Base-by-base conservation (phyloP, 2,329 filamentous ascomycete genomes). In the Catunica adiposa region DNA sequence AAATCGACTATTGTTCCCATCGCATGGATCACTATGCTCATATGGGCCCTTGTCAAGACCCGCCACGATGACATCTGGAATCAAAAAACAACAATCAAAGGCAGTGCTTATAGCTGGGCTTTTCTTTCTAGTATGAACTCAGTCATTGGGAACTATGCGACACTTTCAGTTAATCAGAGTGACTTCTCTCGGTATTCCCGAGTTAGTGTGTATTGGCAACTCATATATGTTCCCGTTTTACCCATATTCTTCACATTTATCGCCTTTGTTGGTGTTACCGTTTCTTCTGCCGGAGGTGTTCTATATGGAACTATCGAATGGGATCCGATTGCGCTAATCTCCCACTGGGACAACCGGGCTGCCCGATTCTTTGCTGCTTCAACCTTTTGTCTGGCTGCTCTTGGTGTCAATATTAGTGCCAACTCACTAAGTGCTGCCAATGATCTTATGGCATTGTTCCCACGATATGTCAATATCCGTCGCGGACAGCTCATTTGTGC, bases 111-210 rank as follows among this genome's bases (percentile, higher is more conserved):
- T 3, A 65, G 66, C n/a, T 73, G 70, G 64, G 70, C 69, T 1
- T 67, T 66, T 5, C 60, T 73, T 22, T 68, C 70, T 4, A 69
- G 68, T 1, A 62, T 73, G 53, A 73, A 71, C 53, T 69, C 67
- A 9, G 71, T 75, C 23, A 73, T 73, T 20, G 73, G 73, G n/a
- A 68, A 73, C 11, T 75, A 73, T 62, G 68, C 66, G 11, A 72
- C 70, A 14, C 66, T 73, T 55, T 72, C 72, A 1, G 70, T 75
- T 52, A 76, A 76, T 61, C 74, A 75, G 63, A 68, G 71, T n/a
- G 67, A 68, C 56, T 66, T 68, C 57, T 63, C 63, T 6, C 61
- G 64, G 5, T 66, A 64, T 57, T 63, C 61, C 2, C 23, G 38
- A 7, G 25, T 55, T 11, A 52, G 42, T 14, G 44, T 55, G 4